Conservation (phyloP, 768 basidiomycete species). For the Suillus lakei region DNA sequence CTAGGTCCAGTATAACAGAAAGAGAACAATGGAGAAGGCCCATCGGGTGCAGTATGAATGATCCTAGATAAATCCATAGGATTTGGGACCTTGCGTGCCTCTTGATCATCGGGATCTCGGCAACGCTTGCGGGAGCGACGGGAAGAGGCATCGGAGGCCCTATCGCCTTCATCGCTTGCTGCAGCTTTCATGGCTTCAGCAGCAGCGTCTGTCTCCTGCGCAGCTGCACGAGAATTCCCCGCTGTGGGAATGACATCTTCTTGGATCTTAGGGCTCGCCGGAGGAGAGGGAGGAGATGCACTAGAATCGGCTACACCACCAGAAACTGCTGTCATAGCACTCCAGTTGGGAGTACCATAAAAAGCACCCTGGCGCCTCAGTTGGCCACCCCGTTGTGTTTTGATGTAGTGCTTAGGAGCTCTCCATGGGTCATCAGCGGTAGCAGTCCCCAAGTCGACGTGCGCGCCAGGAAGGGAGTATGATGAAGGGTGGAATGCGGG, state of each 20-base stretch:
- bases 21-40: background rate
- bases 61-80: slow-evolving; percentile 3
- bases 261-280: background rate
- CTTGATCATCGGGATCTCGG: background rate
- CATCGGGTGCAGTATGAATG: background rate
- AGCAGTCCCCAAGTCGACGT: no score
- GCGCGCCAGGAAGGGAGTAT: background rate
- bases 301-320: background rate
- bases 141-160: background rate
- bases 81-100: background rate
- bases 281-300: background rate
- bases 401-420: background rate
- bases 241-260: background rate
- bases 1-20: background rate
- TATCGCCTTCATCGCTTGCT: background rate
- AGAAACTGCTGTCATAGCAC: background rate
- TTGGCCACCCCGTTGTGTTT: background rate
- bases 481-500: background rate
- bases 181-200: no score
- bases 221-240: background rate
- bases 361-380: slow-evolving; percentile 10
- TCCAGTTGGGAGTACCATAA: slow-evolving; percentile 8
- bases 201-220: background rate
- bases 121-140: background rate
- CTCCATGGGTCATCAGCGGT: background rate